These are phyloP conservation scores for Boletus vermiculosoides DNA, from an alignment of 768 basidiomycete species.

Conservation along the genomic window DNA sequence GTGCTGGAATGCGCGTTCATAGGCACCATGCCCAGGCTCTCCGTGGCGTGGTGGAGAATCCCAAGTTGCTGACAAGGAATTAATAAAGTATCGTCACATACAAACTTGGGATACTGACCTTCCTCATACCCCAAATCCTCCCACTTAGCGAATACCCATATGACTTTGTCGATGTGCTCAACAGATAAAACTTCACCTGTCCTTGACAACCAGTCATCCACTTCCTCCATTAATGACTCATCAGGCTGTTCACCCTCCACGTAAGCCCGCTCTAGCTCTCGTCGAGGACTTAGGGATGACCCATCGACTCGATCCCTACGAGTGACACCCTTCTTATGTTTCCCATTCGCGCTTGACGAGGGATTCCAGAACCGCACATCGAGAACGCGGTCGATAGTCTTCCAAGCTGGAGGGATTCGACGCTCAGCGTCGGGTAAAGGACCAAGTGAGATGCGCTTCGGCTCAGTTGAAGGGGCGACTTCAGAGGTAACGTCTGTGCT, in stretches of 20 bases:
- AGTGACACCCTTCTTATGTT: slow-evolving; percentile 20
- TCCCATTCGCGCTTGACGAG: slow-evolving; percentile 8
- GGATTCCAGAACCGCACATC: slow-evolving; percentile 71
- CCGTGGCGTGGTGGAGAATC: slow-evolving; percentile 75
- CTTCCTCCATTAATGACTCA: slow-evolving; percentile 49
- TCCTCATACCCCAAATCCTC: slow-evolving; percentile 89
- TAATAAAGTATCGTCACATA: background rate
- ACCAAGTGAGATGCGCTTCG: slow-evolving; percentile 28
- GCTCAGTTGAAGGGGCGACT: slow-evolving; percentile 30
- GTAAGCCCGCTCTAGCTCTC: slow-evolving; percentile 40
- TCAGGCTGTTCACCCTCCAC: slow-evolving; percentile 65
- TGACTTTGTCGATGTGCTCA: slow-evolving; percentile 58
- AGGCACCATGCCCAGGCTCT: slow-evolving; percentile 61
- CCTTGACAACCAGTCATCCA: slow-evolving; percentile 50
- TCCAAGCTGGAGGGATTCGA: slow-evolving; percentile 78
- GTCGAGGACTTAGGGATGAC: slow-evolving; percentile 16
- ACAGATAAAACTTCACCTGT: slow-evolving; percentile 44
- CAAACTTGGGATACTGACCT: slow-evolving; percentile 45
- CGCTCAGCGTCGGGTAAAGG: slow-evolving; percentile 68
- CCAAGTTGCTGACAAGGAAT: slow-evolving; percentile 68
- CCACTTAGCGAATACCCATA: slow-evolving; percentile 93
- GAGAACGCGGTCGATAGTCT: slow-evolving; percentile 87
- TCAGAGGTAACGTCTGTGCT: slow-evolving; percentile 37
- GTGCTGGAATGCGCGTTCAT: slow-evolving; percentile 60
- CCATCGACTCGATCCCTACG: slow-evolving; percentile 32